A percentile compares a stretch with the other conserved stretches of the same genome.
phyloP scores from a whole-genome alignment of 2,329 filamentous ascomycete genomes.

The Phialophora macrospora region DNA sequence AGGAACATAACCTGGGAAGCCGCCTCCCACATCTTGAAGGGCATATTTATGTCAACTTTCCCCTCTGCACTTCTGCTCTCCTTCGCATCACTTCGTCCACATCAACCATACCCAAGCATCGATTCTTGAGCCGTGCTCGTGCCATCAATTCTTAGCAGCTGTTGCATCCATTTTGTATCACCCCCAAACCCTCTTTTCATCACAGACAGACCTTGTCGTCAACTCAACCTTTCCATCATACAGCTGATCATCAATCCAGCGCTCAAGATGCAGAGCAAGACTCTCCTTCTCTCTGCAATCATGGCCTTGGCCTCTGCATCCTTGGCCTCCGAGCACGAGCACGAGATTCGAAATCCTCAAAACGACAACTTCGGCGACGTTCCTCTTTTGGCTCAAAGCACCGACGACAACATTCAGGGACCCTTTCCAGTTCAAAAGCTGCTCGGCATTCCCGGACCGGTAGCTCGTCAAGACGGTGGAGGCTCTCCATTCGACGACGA shows the following conservation, averaged over 20 bases:
- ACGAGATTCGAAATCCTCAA: background rate
- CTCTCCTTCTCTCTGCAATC: constrained; percentile 19
- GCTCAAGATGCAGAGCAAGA: constrained; percentile 25
- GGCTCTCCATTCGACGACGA: constrained; percentile 7
- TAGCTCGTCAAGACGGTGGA: background rate
- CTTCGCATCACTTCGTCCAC: constrained; percentile 19
- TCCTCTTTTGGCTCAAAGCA: constrained; percentile 1
- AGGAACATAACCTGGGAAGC: constrained; percentile 17
- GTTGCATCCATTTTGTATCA: constrained; percentile 20
- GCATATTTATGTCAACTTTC: constrained; percentile 2
- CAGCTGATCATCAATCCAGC: constrained; percentile 8
- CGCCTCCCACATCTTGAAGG: constrained; percentile 27
- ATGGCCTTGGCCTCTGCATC: constrained; percentile 16
- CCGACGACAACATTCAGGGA: constrained; percentile 5
- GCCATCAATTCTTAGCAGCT: constrained; percentile 24
- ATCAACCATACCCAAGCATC: constrained; percentile 20
- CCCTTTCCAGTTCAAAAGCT: constrained; percentile 20
- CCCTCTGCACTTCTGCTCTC: constrained; percentile 11
- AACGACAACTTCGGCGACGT: constrained; percentile 2
- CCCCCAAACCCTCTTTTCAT: background rate
- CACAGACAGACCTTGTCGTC: background rate
- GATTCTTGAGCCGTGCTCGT: constrained; percentile 19
- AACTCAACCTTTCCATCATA: constrained; percentile 4
- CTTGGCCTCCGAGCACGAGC: constrained; percentile 1
- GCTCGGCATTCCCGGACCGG: constrained; percentile 5